Base-by-base conservation (phyloP, 768 basidiomycete species). In the Serendipita indica region DNA sequence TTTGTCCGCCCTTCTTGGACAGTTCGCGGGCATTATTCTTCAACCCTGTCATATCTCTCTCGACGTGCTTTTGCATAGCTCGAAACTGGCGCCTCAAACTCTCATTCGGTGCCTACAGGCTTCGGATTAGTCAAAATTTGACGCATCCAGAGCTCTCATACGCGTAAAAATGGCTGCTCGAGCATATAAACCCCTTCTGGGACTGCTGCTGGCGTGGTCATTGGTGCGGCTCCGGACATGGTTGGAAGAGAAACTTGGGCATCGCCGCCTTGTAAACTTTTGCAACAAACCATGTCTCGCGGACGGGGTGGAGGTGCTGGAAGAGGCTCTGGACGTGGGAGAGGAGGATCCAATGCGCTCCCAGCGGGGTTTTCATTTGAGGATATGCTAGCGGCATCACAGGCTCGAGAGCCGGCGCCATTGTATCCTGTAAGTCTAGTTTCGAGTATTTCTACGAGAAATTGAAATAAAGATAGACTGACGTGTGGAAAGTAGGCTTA, bases 21-120 rank as follows among this genome's bases (percentile, higher is more conserved):
- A 91, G 71, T 30, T 91, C 87, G 39, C 70, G 75, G 3, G 81
- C 71, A 20, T 75, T 64, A 25, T 73, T 72, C 63, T 83, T 81
- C 13, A 86, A 73, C 27, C 77, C 73, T 14, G 75, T 77, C 39
- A 87, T 69, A 65, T 92, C 89, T 60, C 84, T 81, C 69, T 93
- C 90, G 58, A 90, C 81, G 62, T 82, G 77, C 71, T 81, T 82
- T 68, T 90, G 88, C 0, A 84, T 82, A 16, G 82, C 78, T 33
- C 89, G 81, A 67, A 93, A 92, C n/a, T 84, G 77, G 70, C 86
- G 88, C 64, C 87, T 82, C 66, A 89, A 87, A 64, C 86, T 86
- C 72, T 93, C 90, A 70, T 84, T 88, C 10, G 90, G 90, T 12
- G 90, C 87, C 90, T 93, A 63, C 35, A 30, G 32, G 30, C 13